Base-by-base conservation (phyloP, 768 basidiomycete species). In the Russula olivacea region DNA sequence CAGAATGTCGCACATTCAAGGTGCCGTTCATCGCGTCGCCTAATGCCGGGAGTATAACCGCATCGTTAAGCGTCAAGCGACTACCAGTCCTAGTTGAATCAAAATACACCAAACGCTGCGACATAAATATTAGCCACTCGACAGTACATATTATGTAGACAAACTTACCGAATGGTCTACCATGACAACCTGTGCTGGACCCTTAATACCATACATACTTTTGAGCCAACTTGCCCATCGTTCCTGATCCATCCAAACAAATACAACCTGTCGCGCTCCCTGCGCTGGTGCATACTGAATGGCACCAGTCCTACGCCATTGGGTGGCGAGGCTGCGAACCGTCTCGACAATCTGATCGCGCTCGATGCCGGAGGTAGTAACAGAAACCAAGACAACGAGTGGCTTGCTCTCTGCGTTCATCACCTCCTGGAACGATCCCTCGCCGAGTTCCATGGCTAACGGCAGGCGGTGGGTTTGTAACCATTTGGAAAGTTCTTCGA, bases 151-250 rank as follows among this genome's bases (percentile, higher is more conserved):
- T 7, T 23, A 19, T 9, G 8, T 11, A 14, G 6, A 30, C n/a
- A 15, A n/a, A 74, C 84, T 58, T 65, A 92, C 91, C 71, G 80
- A 76, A 65, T 96, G 93, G 72, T 95, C 89, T 2, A 88, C 81
- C 61, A 97, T 81, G n/a, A 96, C 79, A 25, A 92, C 78, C 12
- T 70, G 72, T 1, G 75, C 73, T 25, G 71, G 72, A 0, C 62
- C 58, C 66, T 73, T 76, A 68, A 93, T 76, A 32, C 87, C 87
- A 75, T 98, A 98, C 85, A 93, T 93, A 68, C 85, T 86, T 79
- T 91, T 93, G 76, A 96, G 77, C 94, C 94, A 98, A 55, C 82
- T 85, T 28, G 74, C 79, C 94, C 96, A 98, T 73, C 80, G 82
- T 28, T 83, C 85, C 2, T 78, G 82, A 70, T 99, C 92, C 83